Percentiles rank a stretch among this genome's conserved stretches.
phyloP scores from a whole-genome alignment of 208 protist species.

The Crithidia fasciculata region DNA sequence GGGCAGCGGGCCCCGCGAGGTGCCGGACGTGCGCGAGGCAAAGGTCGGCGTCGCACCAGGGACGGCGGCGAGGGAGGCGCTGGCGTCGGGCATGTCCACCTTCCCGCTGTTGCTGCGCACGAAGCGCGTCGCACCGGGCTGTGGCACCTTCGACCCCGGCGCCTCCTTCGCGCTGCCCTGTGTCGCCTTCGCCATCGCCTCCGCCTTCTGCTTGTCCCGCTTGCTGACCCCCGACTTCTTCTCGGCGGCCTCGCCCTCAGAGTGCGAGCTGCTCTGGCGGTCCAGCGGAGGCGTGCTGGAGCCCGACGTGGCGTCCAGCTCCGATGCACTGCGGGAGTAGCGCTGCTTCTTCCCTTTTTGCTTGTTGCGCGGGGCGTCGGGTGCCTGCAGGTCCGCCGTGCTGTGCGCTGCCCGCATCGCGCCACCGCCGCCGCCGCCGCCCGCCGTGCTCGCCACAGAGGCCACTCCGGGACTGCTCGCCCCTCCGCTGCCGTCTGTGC shows the following conservation, averaged over 20 bases:
- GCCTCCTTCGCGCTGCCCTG: conserved; percentile 9
- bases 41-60: conserved; percentile 24
- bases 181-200: background rate
- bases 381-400: conserved; percentile 19
- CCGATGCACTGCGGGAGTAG: conserved; percentile 32
- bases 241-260: background rate
- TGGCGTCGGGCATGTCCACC: conserved; percentile 14
- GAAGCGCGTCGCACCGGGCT: conserved; percentile 5
- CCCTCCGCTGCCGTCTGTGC: background rate
- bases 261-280: background rate
- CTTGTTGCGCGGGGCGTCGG: conserved; percentile 23
- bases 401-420: conserved; percentile 3
- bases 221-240: conserved; percentile 6
- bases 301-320: conserved; percentile 16
- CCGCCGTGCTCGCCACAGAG: background rate
- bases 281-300: background rate
- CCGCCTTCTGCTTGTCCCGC: conserved; percentile 4
- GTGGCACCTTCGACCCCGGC: conserved; percentile 9
- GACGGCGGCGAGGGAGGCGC: conserved; percentile 9
- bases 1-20: conserved; percentile 15
- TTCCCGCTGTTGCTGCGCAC: conserved; percentile 29
- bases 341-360: conserved; percentile 1
- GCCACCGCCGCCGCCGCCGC: background rate
- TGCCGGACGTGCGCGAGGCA: conserved; percentile 24
- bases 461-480: conserved; percentile 1